These are phyloP conservation scores for Suillus sp. DNA, from an alignment of 768 basidiomycete genomes.

Conservation along the genomic window DNA sequence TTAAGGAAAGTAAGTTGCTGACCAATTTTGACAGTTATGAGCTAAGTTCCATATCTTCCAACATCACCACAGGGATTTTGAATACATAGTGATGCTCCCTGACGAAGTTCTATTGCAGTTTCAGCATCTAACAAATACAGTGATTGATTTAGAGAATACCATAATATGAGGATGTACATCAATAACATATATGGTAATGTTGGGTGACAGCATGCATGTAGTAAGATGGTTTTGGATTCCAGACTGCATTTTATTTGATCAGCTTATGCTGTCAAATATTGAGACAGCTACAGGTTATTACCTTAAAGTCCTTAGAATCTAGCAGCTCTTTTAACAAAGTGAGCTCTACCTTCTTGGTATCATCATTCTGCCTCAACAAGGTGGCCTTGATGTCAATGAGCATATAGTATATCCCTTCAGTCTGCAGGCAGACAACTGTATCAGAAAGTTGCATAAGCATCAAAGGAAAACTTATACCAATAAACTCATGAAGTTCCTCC, in stretches of 20 bases:
- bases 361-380: too few species aligned
- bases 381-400: conserved; percentile 1
- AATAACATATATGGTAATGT: conserved; percentile 7
- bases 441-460: too few species aligned
- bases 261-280: too few species aligned
- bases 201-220: conserved; percentile 13
- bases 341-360: too few species aligned
- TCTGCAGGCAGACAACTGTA: background rate
- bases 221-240: conserved; percentile 1
- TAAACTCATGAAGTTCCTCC: background rate
- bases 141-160: background rate
- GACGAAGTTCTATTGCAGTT: conserved; percentile 8
- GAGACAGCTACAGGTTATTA: background rate
- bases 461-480: background rate
- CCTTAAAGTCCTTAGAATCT: background rate
- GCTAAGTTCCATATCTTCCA: conserved; percentile 1
- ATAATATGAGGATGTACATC: conserved; percentile 7
- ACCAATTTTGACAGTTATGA: conserved; percentile 1
- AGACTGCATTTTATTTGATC: background rate
- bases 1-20: background rate
- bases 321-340: background rate
- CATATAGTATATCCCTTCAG: background rate
- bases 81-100: conserved; percentile 6
- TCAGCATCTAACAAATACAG: background rate
- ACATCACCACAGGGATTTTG: conserved; percentile 6